These are phyloP conservation scores for Aureobasidium sp. DNA, from an alignment of 2,329 filamentous ascomycete genomes.

Conservation along the genomic window DNA sequence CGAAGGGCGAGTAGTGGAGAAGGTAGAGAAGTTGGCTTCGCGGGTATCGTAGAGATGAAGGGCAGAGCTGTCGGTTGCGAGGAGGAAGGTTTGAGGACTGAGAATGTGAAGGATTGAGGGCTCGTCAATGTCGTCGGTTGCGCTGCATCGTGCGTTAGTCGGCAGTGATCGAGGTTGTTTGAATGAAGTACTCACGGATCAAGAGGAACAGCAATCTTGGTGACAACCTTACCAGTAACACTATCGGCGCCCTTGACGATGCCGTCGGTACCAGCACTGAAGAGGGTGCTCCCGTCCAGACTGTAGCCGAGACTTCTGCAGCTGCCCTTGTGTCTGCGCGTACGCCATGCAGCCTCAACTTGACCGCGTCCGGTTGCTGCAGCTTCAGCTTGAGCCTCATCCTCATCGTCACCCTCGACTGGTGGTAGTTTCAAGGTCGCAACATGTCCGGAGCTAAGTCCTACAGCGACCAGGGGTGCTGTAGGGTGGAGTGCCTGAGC, in stretches of 20 bases:
- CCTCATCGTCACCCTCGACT: constrained; percentile 40
- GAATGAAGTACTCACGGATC: constrained; percentile 34
- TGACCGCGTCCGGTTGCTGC: constrained; percentile 60
- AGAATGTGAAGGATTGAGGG: constrained; percentile 76
- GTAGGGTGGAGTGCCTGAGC: constrained; percentile 78
- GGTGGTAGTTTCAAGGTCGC: constrained; percentile 71
- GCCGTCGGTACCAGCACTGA: constrained; percentile 55
- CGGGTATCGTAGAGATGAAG: constrained; percentile 84
- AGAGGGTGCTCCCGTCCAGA: constrained; percentile 64
- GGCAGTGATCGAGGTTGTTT: no score
- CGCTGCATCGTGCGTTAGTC: constrained; percentile 25
- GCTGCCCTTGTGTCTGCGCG: constrained; percentile 86
- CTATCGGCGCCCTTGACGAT: constrained; percentile 55
- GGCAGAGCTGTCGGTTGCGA: constrained; percentile 84
- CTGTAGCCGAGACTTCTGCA: constrained; percentile 76
- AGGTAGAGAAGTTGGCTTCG: constrained; percentile 25
- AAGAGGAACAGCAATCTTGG: constrained; percentile 71
- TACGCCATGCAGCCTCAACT: constrained; percentile 80
- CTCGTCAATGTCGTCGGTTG: constrained; percentile 52
- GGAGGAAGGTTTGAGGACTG: constrained; percentile 78
- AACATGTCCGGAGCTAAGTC: constrained; percentile 77
- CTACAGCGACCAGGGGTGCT: constrained; percentile 78
- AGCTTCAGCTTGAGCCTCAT: constrained; percentile 40
- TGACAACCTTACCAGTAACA: constrained; percentile 60
- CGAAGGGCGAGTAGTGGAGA: constrained; percentile 56